Evolutionary conservation across 2,329 filamentous ascomycete species (phyloP), one percentile per base, ranked within the genome.

Genomic region (Sarocladium brachiariae): DNA sequence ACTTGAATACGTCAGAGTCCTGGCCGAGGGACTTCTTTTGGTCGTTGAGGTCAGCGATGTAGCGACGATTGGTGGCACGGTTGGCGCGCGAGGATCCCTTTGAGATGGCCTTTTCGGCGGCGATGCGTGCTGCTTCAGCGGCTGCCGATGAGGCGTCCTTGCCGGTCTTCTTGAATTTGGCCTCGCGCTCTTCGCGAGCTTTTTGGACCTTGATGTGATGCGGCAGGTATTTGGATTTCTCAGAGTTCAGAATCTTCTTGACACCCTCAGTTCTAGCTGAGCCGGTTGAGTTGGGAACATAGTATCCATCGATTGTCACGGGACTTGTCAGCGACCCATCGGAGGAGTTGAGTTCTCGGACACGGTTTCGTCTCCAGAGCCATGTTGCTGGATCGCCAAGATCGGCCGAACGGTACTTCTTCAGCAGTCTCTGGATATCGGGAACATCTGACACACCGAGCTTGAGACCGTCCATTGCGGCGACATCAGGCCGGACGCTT

Each of bases 211-310:
- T 95, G 70, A 99, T 93, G 57, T 95, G 91, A 73, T 99, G 93
- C 35, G 93, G 93, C 7, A 99, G 78, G 64, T 99, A 99, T 64
- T 96, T 96, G 24, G 91, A 96, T 73, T 99, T 99, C 66, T 99
- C 93, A 0, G 89, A 89, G 65, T 99, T 95, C 55, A 95, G 78
- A 51, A 99, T 97, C 74, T 92, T 95, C 73, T 95, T 92, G 61
- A 90, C 84, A 24, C 90, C 91, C 70, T 99, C 91, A 0, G 93
- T 96, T 51, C 93, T 82, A 51, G 93, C 93, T 58, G 83, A 87
- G 30, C 93, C 93, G 9, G 89, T 89, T 1, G 77, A 55, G 57
- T 96, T 99, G 0, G 88, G 83, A 35, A 96, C 88, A 62, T 96
- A 97, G 60, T 84, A 84, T 18, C 81, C 82, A 27, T 76, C 74